A percentile compares a stretch with the other conserved stretches of the same genome.
Conservation (phyloP, 2,329 filamentous ascomycete species). For the Apiospora saccharicola region DNA sequence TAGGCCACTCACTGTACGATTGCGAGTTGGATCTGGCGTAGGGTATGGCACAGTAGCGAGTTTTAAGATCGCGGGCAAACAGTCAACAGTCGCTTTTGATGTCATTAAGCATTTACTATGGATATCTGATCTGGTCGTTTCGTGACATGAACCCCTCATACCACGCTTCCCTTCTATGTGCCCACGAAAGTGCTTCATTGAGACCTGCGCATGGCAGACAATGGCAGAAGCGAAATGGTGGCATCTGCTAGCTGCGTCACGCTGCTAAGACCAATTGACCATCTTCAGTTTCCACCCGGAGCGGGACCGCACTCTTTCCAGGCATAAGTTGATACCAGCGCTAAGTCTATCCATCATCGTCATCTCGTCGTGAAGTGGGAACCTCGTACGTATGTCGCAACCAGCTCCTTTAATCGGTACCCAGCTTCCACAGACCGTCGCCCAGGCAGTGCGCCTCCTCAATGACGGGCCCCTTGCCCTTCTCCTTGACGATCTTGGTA, state of each 20-base stretch:
- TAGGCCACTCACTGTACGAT: neutral
- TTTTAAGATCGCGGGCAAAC: neutral
- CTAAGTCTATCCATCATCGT: neutral
- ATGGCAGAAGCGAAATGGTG: neutral
- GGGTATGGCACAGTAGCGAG: neutral
- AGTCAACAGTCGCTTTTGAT: constrained; percentile 2
- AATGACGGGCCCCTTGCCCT: constrained; percentile 92
- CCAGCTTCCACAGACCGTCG: constrained; percentile 88
- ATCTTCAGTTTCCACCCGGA: neutral
- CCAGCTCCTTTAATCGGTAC: constrained; percentile 49
- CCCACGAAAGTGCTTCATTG: neutral
- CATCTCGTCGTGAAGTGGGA: neutral
- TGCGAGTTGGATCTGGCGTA: neutral
- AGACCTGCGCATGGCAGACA: no score
- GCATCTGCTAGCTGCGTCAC: neutral
- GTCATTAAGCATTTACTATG: neutral
- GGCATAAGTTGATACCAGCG: neutral
- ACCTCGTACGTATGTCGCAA: neutral
- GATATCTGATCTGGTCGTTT: neutral
- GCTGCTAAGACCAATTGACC: neutral
- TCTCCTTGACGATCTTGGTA: constrained; percentile 90
- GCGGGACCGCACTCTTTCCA: neutral
- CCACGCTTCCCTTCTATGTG: neutral
- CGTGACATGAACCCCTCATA: neutral
- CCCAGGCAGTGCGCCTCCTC: constrained; percentile 94